Conservation (phyloP, 441 rosid species). For the Croton setiger region DNA sequence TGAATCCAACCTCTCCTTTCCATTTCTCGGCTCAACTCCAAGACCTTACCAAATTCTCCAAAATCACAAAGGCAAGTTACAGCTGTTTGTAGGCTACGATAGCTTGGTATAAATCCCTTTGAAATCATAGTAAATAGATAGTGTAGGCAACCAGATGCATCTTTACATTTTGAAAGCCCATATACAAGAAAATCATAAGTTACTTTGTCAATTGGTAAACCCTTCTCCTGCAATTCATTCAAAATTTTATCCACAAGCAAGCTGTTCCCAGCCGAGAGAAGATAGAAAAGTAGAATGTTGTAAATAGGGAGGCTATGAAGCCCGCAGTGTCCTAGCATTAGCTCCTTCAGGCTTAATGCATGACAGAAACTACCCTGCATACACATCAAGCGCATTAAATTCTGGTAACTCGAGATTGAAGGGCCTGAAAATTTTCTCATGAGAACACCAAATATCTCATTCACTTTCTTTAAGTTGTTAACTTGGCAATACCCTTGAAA, state of each 20-base stretch:
- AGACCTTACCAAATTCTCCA: constrained; percentile 43
- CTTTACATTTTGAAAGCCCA: constrained; percentile 50
- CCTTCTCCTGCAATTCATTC: constrained; percentile 43
- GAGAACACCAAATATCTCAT: constrained; percentile 43
- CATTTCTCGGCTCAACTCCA: constrained; percentile 54
- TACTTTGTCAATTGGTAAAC: constrained; percentile 44
- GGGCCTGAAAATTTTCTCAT: constrained; percentile 39
- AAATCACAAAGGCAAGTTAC: constrained; percentile 36
- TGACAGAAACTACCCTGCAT: constrained; percentile 28
- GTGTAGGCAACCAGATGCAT: constrained; percentile 33
- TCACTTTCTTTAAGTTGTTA: constrained; percentile 36
- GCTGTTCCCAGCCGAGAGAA: constrained; percentile 38
- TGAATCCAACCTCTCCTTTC: constrained; percentile 49
- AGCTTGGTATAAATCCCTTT: constrained; percentile 48
- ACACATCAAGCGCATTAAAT: constrained; percentile 48
- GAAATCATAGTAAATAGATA: constrained; percentile 62
- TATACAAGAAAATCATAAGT: constrained; percentile 64
- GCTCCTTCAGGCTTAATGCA: constrained; percentile 49
- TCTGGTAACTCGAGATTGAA: constrained; percentile 48
- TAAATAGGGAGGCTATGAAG: constrained; percentile 29
- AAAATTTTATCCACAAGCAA: constrained; percentile 35
- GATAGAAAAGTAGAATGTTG: constrained; percentile 57
- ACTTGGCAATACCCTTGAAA: constrained; percentile 49
- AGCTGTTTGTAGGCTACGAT: constrained; percentile 51
- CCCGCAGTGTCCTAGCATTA: constrained; percentile 39